A percentile compares a stretch with the other conserved stretches of the same genome.
phyloP scores from a whole-genome alignment of 345 rosid species.

The Tarenaya hassleriana region DNA sequence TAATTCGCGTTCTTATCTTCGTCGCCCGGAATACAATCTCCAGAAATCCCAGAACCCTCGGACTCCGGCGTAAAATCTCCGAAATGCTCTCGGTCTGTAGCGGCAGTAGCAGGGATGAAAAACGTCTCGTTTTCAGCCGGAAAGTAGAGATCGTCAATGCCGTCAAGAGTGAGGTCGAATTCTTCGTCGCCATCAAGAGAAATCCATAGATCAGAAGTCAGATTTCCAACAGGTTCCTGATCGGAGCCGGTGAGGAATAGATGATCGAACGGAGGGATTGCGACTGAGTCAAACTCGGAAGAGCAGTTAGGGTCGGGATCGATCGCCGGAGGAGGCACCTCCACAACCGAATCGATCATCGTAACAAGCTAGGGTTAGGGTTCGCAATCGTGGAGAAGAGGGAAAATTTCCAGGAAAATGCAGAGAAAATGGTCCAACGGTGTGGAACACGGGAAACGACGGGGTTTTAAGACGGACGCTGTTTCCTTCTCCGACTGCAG shows the following conservation, averaged over 20 bases:
- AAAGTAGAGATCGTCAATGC: conserved; percentile 38
- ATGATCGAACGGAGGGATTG: conserved; percentile 40
- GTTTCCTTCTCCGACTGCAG: neutral
- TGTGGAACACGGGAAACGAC: too few species aligned
- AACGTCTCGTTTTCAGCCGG: conserved; percentile 47
- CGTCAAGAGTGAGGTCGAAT: conserved; percentile 49
- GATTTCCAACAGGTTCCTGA: conserved; percentile 6
- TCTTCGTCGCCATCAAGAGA: conserved; percentile 38
- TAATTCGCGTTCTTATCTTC: conserved; percentile 2
- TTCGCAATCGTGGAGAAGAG: conserved; percentile 17
- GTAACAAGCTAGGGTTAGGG: conserved; percentile 9
- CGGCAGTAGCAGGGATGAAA: conserved; percentile 25
- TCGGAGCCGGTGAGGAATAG: conserved; percentile 31
- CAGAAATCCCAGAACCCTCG: conserved; percentile 2
- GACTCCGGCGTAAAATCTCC: conserved; percentile 3
- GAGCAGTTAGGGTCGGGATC: conserved; percentile 1
- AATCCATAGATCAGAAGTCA: conserved; percentile 26
- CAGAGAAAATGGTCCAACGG: neutral
- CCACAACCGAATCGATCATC: conserved; percentile 19
- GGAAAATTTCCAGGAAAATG: neutral
- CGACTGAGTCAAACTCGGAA: conserved; percentile 26
- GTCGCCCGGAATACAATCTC: neutral
- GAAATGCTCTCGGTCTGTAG: conserved; percentile 12
- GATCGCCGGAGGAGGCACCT: neutral
- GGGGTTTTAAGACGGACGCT: too few species aligned